Conservation (phyloP, 2,329 filamentous ascomycete species). For the Colletotrichum gloeosporioides region DNA sequence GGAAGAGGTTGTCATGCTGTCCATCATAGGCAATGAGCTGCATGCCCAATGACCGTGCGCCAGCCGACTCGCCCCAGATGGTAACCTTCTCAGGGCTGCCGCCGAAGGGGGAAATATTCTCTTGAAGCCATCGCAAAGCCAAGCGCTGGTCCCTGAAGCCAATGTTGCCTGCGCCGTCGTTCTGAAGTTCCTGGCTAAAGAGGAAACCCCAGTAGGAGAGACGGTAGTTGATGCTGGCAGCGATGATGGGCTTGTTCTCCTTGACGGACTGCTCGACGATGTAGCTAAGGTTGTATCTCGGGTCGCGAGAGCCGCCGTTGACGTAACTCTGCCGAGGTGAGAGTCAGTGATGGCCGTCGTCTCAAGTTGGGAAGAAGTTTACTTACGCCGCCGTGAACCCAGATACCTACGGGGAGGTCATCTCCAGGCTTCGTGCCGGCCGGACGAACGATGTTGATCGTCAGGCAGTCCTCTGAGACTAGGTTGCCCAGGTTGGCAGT, state of each 20-base stretch:
- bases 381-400: slow-evolving; percentile 60
- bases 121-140: slow-evolving; percentile 66
- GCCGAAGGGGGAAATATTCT: slow-evolving; percentile 70
- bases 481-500: slow-evolving; percentile 38
- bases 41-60: slow-evolving; percentile 64
- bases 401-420: slow-evolving; percentile 61
- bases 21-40: slow-evolving; percentile 68
- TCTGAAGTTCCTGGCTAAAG: slow-evolving; percentile 58
- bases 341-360: background rate
- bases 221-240: slow-evolving; percentile 70
- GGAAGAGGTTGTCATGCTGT: slow-evolving; percentile 65
- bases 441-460: slow-evolving; percentile 55
- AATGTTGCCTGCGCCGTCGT: slow-evolving; percentile 61
- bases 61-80: slow-evolving; percentile 67
- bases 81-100: slow-evolving; percentile 69
- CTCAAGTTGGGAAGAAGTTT: slow-evolving; percentile 1
- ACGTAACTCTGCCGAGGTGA: slow-evolving; percentile 34
- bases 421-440: slow-evolving; percentile 41
- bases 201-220: slow-evolving; percentile 68
- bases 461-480: slow-evolving; percentile 57
- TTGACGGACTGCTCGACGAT: slow-evolving; percentile 38
- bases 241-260: slow-evolving; percentile 62
- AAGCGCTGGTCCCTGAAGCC: slow-evolving; percentile 66
- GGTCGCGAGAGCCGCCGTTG: slow-evolving; percentile 23
- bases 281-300: slow-evolving; percentile 38